Conservation (phyloP, 2,329 filamentous ascomycete species). For the Epichloe aotearoae region DNA sequence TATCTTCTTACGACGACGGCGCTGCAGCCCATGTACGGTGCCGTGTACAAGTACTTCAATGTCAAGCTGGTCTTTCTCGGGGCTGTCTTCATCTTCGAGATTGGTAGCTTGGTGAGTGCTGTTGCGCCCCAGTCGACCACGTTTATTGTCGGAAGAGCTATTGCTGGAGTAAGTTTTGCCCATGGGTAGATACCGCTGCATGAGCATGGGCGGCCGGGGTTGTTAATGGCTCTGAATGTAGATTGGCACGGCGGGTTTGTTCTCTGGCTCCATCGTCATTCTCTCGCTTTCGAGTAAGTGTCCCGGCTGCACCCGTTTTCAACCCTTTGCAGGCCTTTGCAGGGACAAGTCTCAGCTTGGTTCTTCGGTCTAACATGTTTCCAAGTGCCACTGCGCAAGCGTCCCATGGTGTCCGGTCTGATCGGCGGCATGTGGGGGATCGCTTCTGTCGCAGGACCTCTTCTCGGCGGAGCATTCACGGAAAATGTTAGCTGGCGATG, state of each 20-base stretch:
- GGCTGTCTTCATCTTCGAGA: slow-evolving; percentile 29
- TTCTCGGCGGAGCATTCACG: slow-evolving; percentile 37
- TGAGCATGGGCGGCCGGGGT: not conserved
- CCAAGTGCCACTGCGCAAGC: slow-evolving; percentile 37
- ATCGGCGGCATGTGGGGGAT: slow-evolving; percentile 43
- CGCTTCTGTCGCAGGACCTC: slow-evolving; percentile 35
- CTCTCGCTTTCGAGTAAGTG: slow-evolving; percentile 15
- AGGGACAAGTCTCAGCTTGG: no score
- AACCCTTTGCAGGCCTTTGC: no score
- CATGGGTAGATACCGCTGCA: not conserved
- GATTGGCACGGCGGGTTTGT: slow-evolving; percentile 37
- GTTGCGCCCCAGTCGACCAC: slow-evolving; percentile 31
- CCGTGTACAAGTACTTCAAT: slow-evolving; percentile 35
- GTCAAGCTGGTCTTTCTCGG: slow-evolving; percentile 32
- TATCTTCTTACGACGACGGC: slow-evolving; percentile 37
- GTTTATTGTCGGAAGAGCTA: slow-evolving; percentile 38
- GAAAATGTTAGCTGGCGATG: slow-evolving; percentile 37
- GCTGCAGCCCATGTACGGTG: slow-evolving; percentile 36
- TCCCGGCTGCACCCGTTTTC: slow-evolving; percentile 20
- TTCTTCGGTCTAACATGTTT: slow-evolving; percentile 1
- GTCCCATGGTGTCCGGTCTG: slow-evolving; percentile 40
- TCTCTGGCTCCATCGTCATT: slow-evolving; percentile 36
- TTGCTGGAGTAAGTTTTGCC: slow-evolving; percentile 27
- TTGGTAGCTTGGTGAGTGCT: slow-evolving; percentile 31
- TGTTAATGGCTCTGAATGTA: slow-evolving; percentile 5